Conservation (phyloP, 129 eudicot genomes). For the carrot (Daucus carota) region DH1_v3.0 NC_030383.2:3767501-3768000, state of each 20-base stretch:
- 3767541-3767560: neutral
- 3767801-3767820: neutral
- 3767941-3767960: slow-evolving; percentile 88
- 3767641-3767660: slow-evolving; percentile 60
- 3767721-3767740: neutral
- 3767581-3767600: slow-evolving; percentile 49
- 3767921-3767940: slow-evolving; percentile 87
- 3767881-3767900: slow-evolving; percentile 5
- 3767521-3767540: slow-evolving; percentile 8
- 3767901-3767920: slow-evolving; percentile 53
- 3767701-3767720: neutral
- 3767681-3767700: slow-evolving; percentile 1
- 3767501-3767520: slow-evolving; percentile 18
- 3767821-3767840: neutral
- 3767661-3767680: slow-evolving; percentile 65
- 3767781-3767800: neutral
- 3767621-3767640: slow-evolving; percentile 84
- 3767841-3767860: neutral
- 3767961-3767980: slow-evolving; percentile 88
- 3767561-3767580: slow-evolving; percentile 2
- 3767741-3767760: neutral
- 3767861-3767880: neutral
- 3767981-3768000: slow-evolving; percentile 6
- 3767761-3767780: neutral
- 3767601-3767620: slow-evolving; percentile 89